Evolutionary conservation across 176 grass and related monocot species (phyloP).

Genomic region (Puccinellia tenuiflora): DNA sequence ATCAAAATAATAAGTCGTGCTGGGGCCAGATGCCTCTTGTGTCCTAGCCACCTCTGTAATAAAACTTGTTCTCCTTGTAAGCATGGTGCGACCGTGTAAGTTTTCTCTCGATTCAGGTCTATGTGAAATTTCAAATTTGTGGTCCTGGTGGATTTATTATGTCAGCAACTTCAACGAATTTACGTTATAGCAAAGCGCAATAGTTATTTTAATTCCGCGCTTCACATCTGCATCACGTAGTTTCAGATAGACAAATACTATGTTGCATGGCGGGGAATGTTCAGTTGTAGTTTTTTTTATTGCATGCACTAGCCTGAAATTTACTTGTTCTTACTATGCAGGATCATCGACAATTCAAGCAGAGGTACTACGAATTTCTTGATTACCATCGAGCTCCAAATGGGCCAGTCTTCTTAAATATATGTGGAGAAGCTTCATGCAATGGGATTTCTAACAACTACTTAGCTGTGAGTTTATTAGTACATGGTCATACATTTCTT

Average conservation of each 20-base stretch:
- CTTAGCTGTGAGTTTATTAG: constrained; percentile 66
- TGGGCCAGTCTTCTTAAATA: constrained; percentile 81
- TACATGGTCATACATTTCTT: neutral
- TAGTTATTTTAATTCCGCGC: neutral
- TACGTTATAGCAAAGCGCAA: neutral
- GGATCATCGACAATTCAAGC: constrained; percentile 86
- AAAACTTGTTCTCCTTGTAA: neutral
- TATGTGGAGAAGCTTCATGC: constrained; percentile 88
- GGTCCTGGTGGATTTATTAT: neutral
- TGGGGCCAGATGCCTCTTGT: neutral
- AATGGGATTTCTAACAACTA: constrained; percentile 75
- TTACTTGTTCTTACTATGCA: constrained; percentile 19
- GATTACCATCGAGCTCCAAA: constrained; percentile 66
- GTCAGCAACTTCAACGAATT: neutral
- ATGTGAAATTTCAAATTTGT: neutral
- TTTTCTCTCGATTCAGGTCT: neutral
- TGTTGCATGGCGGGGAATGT: neutral
- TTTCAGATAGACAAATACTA: neutral
- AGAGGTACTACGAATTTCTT: constrained; percentile 80
- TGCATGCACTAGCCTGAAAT: constrained; percentile 12
- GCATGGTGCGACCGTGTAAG: neutral
- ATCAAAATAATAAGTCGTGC: neutral
- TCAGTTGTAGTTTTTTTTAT: neutral
- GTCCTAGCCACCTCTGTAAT: neutral
- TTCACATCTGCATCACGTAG: neutral